Conservation (phyloP, 1,284 basidiomycete species). For the Grifola frondosa region DNA sequence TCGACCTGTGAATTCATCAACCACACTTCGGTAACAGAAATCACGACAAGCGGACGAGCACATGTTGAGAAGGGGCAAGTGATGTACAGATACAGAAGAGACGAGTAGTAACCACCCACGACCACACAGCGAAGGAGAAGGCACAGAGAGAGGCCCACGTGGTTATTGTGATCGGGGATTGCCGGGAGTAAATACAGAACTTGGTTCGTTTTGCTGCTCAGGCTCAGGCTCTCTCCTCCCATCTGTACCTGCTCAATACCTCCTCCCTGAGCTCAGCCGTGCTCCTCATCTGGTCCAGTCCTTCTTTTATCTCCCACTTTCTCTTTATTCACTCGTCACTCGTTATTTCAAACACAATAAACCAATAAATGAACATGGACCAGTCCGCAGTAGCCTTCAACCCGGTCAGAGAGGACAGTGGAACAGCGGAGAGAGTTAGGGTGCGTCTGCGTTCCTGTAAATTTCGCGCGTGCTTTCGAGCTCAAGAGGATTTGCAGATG, state of each 20-base stretch:
- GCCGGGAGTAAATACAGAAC: constrained; percentile 17
- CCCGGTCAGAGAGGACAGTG: constrained; percentile 29
- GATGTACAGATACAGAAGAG: no score
- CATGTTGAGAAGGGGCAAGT: no score
- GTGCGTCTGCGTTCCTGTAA: constrained; percentile 17
- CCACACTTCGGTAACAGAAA: no score
- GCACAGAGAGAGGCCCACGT: constrained; percentile 2
- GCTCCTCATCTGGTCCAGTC: constrained; percentile 32
- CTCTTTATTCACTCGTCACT: constrained; percentile 37
- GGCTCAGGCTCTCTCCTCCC: constrained; percentile 31
- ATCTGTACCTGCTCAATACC: constrained; percentile 18
- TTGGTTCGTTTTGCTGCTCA: constrained; percentile 10
- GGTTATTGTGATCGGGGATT: constrained; percentile 7
- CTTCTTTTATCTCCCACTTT: constrained; percentile 36
- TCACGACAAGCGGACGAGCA: no score
- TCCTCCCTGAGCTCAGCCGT: constrained; percentile 21
- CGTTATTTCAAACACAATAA: constrained; percentile 31
- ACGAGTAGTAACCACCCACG: no score
- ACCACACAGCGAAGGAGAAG: constrained; percentile 2
- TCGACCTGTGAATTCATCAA: no score
- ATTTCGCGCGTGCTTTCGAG: constrained; percentile 3
- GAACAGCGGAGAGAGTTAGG: constrained; percentile 37
- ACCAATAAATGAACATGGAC: constrained; percentile 33
- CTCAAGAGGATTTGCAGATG: constrained; percentile 42
- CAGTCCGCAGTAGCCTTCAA: constrained; percentile 28